Evolutionary conservation across 805 yeast genomes (phyloP).

Genomic region (Kregervanrija pseudodelftensis): DNA sequence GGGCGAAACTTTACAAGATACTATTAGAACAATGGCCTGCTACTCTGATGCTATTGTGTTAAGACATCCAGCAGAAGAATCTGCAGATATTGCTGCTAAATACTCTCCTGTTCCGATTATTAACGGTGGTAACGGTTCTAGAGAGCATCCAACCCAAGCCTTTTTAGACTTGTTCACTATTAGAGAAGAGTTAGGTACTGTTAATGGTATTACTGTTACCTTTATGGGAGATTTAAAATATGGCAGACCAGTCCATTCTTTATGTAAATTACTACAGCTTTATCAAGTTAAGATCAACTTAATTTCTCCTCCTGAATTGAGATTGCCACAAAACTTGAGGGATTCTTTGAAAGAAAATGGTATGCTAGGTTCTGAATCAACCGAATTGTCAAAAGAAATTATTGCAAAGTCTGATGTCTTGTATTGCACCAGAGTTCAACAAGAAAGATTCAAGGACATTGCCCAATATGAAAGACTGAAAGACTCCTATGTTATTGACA

Average conservation of each 20-base stretch:
- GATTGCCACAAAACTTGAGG: conserved; percentile 69
- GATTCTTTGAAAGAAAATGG: conserved; percentile 59
- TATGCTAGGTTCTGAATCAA: conserved; percentile 68
- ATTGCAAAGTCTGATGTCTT: conserved; percentile 88
- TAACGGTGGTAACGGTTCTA: conserved; percentile 96
- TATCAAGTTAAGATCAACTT: conserved; percentile 91
- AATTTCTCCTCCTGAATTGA: conserved; percentile 83
- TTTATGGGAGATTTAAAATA: conserved; percentile 98
- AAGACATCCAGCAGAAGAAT: conserved; percentile 91
- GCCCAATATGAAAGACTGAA: conserved; percentile 81
- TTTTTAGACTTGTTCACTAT: conserved; percentile 95
- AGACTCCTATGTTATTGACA: conserved; percentile 88
- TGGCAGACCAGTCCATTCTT: conserved; percentile 97
- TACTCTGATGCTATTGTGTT: conserved; percentile 95
- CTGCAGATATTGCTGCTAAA: conserved; percentile 91
- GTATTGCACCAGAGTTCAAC: conserved; percentile 97
- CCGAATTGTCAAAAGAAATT: conserved; percentile 73
- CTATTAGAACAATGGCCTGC: conserved; percentile 89
- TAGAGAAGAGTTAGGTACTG: conserved; percentile 98
- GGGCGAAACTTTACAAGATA: conserved; percentile 97
- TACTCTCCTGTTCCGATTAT: conserved; percentile 95
- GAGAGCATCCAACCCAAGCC: conserved; percentile 99
- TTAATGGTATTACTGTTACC: conserved; percentile 94
- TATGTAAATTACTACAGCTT: conserved; percentile 81
- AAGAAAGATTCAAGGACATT: conserved; percentile 80